Evolutionary conservation across 805 yeast species (phyloP).

Genomic region (Saccharomycopsis sp.): DNA sequence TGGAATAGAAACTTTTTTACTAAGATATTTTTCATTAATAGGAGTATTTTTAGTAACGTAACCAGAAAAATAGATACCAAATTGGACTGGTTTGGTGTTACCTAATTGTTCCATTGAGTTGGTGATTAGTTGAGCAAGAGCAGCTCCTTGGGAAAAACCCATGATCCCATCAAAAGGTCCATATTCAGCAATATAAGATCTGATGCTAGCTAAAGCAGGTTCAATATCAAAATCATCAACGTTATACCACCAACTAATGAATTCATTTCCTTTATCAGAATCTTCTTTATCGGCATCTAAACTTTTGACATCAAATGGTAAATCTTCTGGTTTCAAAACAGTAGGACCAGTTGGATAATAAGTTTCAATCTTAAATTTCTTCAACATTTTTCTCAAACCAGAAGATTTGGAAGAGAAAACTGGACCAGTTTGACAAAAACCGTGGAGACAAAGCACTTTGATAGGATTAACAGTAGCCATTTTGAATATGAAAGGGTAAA

Average conservation of each 20-base stretch:
- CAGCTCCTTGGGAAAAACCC: conserved; percentile 95
- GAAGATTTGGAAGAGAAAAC: conserved; percentile 83
- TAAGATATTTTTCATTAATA: conserved; percentile 25
- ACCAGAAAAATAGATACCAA: conserved; percentile 72
- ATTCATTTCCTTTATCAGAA: conserved; percentile 35
- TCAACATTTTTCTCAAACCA: conserved; percentile 71
- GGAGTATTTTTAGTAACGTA: conserved; percentile 32
- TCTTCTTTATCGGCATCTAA: conserved; percentile 32
- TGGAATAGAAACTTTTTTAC: conserved; percentile 25
- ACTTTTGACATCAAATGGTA: conserved; percentile 45
- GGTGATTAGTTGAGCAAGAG: conserved; percentile 62
- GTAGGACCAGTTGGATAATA: conserved; percentile 76
- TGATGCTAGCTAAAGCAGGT: conserved; percentile 35
- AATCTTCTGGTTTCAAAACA: conserved; percentile 50
- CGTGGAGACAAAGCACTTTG: conserved; percentile 83
- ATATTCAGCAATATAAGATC: conserved; percentile 42
- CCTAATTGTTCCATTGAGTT: conserved; percentile 46
- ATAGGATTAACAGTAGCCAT: no score
- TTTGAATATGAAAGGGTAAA: no score
- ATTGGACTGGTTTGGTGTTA: conserved; percentile 44
- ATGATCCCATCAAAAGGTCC: conserved; percentile 84
- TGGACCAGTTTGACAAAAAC: conserved; percentile 78
- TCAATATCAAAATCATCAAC: conserved; percentile 27
- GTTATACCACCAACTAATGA: conserved; percentile 72
- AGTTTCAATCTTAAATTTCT: conserved; percentile 51